Evolutionary conservation across 805 yeast genomes (phyloP), one percentile per base, ranked within the genome.

Genomic region (Candida schatavii): DNA sequence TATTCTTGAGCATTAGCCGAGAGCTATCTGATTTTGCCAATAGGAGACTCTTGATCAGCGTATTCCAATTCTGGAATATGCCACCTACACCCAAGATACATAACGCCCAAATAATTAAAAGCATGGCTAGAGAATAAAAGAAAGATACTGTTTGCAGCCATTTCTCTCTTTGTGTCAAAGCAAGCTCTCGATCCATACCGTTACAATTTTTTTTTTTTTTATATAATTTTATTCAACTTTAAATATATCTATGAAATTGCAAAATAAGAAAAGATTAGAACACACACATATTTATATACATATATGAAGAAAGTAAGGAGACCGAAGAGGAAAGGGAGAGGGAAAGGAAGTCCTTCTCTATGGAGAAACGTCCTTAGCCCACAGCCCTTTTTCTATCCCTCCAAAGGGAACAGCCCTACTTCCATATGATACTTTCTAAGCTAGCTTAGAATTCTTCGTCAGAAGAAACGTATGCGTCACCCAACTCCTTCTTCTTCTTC

Each of bases 401-500:
- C 35, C 29, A 35, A 38, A 29, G 25, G 30, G 28, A 23, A 23
- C 11, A 23, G 7, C 27, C 7, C 11, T 11, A 7, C 27, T 23
- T 23, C 27, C n/a, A 20, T 22, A 14, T 9, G 28, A 32, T 36
- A 36, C 17, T 22, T 18, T 25, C 39, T 13, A 44, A 19, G 42
- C 35, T 32, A 41, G 48, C 57, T 66, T 65, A 67, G 50, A 64
- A 63, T 44, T 91, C 99, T 60, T 90, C 97, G 61, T 96, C 93
- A 53, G 61, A 55, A 46, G 98, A 91, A 59, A 89, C 97, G 73
- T 93, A 95, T 74, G 93, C 98, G 70, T 93, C 99, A 81, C 98
- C 98, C 70, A 90, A 74, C 75, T 85, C 96, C 95, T 93, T 93
- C 97, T 91, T 93, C 95, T 91, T 93, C 86, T 86, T 88, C 98